Evolutionary conservation across 192 early-diverging fungal species (phyloP).

Genomic region (Diversispora epigaea): DNA sequence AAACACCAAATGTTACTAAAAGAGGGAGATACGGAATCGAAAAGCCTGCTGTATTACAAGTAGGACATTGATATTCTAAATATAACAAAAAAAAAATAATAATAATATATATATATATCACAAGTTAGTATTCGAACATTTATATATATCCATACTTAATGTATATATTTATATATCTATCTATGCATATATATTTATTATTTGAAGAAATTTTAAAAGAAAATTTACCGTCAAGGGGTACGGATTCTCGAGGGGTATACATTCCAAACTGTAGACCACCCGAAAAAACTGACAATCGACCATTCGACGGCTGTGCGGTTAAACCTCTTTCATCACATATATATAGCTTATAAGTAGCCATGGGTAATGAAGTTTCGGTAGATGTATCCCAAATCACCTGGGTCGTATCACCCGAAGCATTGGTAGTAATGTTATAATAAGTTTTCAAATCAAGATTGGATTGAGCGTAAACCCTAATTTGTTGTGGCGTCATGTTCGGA

Average conservation of each 20-base stretch:
- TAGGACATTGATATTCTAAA: neutral
- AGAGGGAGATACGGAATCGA: neutral
- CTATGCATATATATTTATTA: no score
- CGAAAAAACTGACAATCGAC: neutral
- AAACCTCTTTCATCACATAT: neutral
- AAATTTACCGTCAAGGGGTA: no score
- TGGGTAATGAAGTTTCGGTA: neutral
- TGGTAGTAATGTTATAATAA: neutral
- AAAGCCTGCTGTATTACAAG: neutral
- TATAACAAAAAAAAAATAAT: no score
- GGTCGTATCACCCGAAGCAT: neutral
- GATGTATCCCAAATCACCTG: neutral
- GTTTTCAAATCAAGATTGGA: neutral
- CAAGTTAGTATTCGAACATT: no score
- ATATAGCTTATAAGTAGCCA: conserved; percentile 4
- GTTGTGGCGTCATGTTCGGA: neutral
- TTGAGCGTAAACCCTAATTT: neutral
- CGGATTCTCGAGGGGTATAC: neutral
- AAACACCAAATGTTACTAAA: neutral
- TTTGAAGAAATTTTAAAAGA: no score
- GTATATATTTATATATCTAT: no score
- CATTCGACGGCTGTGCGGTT: neutral
- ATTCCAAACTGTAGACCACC: neutral
- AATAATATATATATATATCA: no score
- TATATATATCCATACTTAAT: no score